Conservation (phyloP, 2,329 filamentous ascomycete species). For the Helminthosporium solani region DNA sequence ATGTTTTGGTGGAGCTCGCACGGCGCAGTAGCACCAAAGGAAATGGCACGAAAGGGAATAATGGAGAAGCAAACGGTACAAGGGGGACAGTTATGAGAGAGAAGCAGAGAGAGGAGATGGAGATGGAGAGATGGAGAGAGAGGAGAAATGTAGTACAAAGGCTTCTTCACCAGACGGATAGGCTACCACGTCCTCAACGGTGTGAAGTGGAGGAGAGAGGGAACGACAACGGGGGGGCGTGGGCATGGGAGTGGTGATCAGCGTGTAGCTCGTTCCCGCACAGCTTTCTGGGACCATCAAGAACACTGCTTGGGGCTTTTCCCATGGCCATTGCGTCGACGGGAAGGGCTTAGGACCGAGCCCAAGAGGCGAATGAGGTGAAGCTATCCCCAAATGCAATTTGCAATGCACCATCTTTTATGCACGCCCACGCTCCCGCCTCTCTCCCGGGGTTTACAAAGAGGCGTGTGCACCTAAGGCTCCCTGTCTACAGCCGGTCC, state of each 20-base stretch:
- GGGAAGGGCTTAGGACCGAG: slow-evolving; percentile 17
- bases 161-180: neutral
- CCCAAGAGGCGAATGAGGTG: slow-evolving; percentile 28
- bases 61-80: slow-evolving; percentile 8
- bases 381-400: slow-evolving; percentile 30
- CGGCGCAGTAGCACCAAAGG: neutral
- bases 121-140: slow-evolving; percentile 3
- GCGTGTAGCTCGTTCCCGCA: slow-evolving; percentile 24
- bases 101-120: too few relatives aligned
- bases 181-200: slow-evolving; percentile 28
- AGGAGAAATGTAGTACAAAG: slow-evolving; percentile 13
- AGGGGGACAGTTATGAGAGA: too few relatives aligned
- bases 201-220: slow-evolving; percentile 30
- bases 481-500: slow-evolving; percentile 30
- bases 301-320: slow-evolving; percentile 27
- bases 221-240: slow-evolving; percentile 22
- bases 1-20: slow-evolving; percentile 7
- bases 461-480: slow-evolving; percentile 10
- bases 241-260: slow-evolving; percentile 37
- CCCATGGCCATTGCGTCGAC: slow-evolving; percentile 31
- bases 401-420: slow-evolving; percentile 34
- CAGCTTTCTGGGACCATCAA: slow-evolving; percentile 25
- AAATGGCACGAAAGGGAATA: neutral
- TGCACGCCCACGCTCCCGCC: slow-evolving; percentile 24
- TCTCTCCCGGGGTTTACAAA: slow-evolving; percentile 33